phyloP scores from a whole-genome alignment of 2,329 filamentous ascomycete genomes.

The Ophiostoma tasmaniense region DNA sequence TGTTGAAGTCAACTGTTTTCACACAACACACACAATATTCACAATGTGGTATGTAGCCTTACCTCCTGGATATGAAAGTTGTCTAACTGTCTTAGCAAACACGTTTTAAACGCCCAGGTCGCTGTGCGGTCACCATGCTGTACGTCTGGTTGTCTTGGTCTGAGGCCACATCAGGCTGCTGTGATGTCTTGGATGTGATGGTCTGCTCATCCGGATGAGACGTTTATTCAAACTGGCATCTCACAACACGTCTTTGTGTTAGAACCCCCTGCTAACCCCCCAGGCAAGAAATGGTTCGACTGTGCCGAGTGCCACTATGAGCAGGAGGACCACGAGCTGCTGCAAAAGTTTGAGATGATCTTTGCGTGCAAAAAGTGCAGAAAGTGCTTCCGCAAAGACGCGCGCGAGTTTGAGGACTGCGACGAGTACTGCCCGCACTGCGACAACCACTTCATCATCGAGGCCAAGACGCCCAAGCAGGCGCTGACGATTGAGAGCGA shows the following conservation, averaged over 20 bases:
- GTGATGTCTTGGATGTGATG: background rate
- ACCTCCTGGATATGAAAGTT: background rate
- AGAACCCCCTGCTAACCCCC: background rate
- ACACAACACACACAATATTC: constrained; percentile 8
- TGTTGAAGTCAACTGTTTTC: background rate
- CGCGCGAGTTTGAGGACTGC: constrained; percentile 83
- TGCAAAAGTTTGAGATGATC: constrained; percentile 75
- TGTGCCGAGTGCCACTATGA: constrained; percentile 92
- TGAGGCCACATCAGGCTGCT: no score
- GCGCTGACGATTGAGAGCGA: constrained; percentile 83
- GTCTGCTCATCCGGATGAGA: no score
- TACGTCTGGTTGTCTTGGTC: constrained; percentile 36
- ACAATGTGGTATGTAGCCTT: constrained; percentile 15
- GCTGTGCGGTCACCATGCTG: constrained; percentile 93
- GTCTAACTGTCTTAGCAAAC: constrained; percentile 58
- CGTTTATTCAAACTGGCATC: background rate
- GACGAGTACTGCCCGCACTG: constrained; percentile 99
- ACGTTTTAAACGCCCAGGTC: constrained; percentile 96
- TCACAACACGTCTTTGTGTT: background rate
- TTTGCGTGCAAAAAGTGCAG: constrained; percentile 99
- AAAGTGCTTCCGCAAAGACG: constrained; percentile 95
- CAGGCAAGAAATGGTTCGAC: constrained; percentile 96
- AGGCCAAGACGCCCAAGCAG: constrained; percentile 76
- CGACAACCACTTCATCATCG: constrained; percentile 95
- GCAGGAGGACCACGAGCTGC: constrained; percentile 64